A percentile compares a stretch with the other conserved stretches of the same genome.
These are phyloP conservation scores for Xerophyta viscosa DNA, from an alignment of 106 monocot species.

Conservation along the genomic window DNA sequence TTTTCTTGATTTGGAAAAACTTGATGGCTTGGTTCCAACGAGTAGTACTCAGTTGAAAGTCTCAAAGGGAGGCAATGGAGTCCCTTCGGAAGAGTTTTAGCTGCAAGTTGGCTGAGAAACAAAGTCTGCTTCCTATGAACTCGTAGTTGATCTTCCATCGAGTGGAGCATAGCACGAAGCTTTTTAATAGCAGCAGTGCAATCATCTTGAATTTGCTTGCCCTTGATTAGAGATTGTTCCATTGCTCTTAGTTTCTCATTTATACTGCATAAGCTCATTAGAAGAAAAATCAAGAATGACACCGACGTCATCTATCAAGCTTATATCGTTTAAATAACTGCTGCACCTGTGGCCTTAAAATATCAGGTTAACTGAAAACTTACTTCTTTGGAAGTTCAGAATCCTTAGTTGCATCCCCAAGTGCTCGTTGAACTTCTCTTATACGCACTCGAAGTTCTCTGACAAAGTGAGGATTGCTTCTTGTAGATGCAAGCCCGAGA, in stretches of 20 bases:
- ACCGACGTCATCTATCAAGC: background rate
- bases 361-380: background rate
- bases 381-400: slow-evolving; percentile 79
- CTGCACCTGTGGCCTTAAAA: background rate
- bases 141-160: slow-evolving; percentile 41
- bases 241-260: slow-evolving; percentile 37
- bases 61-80: slow-evolving; percentile 47
- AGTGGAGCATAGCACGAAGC: slow-evolving; percentile 48
- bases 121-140: slow-evolving; percentile 39
- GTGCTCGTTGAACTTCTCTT: slow-evolving; percentile 61
- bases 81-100: slow-evolving; percentile 54
- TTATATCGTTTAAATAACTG: background rate
- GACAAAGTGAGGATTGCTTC: slow-evolving; percentile 57
- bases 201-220: slow-evolving; percentile 38
- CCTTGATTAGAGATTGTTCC: slow-evolving; percentile 35
- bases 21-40: slow-evolving; percentile 11
- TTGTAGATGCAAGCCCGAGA: slow-evolving; percentile 45
- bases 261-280: slow-evolving; percentile 15
- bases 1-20: slow-evolving; percentile 29
- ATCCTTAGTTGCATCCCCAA: slow-evolving; percentile 86
- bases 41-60: slow-evolving; percentile 39
- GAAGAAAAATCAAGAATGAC: background rate
- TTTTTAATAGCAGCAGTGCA: slow-evolving; percentile 32
- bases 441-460: slow-evolving; percentile 62
- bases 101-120: slow-evolving; percentile 47